Base-by-base conservation (phyloP, 108 stramenopile genomes). In the Skeletonema menzelii region DNA sequence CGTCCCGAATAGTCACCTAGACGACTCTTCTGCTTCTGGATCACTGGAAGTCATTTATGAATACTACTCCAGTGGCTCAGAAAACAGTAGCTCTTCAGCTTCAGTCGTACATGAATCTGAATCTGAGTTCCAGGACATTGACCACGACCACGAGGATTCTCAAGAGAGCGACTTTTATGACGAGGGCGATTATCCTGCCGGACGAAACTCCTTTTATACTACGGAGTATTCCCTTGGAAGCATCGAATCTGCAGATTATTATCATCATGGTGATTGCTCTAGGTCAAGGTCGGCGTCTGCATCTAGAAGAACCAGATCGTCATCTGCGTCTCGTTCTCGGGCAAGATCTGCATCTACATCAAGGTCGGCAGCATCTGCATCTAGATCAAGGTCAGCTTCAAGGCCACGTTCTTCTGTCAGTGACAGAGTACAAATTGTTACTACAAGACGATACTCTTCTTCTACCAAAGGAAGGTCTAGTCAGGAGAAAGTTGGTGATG, bases 1-100 rank as follows among this genome's bases (percentile, higher is more conserved):
- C 31, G 24, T 5, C 27, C 46, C 44, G 7, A 22, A 20, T 31
- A 6, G 17, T 49, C 8, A 65, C 17, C 47, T 13, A 12, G 68
- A 69, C 13, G 35, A 69, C 22, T 11, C 12, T 28, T 37, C 56
- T 8, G 14, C 5, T 17, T 37, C 56, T 8, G 27, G 12, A n/a
- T 28, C 55, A 3, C 68, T 69, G 15, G 56, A 58, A 17, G 30
- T 69, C 2, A 32, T 58, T 27, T 58, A 69, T 59, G 68, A 69
- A 8, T 35, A 69, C 68, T 65, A 28, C 27, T 22, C 42, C 44
- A 44, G 27, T 32, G 35, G 1, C 40, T 42, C 42, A 11, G 27
- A 65, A 28, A 30, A 31, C 10, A 40, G 64, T 13, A 15, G 15
- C 40, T 17, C 38, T 14, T 28, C 19, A 13, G 17, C 8, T 49